Percentiles rank a stretch among this genome's conserved stretches.
Conservation (phyloP, 495 filamentous ascomycete genomes). For the Xylaria cubensis region DNA sequence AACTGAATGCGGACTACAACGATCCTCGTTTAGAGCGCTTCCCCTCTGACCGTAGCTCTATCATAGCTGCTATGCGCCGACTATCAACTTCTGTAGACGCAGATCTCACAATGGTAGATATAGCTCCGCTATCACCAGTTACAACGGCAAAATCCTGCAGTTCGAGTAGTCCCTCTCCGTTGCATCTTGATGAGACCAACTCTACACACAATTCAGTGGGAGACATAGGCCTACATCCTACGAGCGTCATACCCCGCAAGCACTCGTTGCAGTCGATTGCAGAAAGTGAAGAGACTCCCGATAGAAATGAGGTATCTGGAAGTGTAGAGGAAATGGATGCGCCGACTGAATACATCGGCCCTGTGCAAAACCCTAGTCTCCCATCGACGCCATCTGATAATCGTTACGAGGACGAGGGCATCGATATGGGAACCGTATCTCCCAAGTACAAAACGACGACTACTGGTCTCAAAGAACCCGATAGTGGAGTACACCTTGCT, state of each 20-base stretch:
- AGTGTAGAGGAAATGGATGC: background rate
- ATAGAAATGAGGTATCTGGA: background rate
- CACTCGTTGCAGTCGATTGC: conserved; percentile 33
- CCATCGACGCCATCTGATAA: background rate
- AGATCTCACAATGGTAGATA: conserved; percentile 51
- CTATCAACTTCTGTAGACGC: conserved; percentile 53
- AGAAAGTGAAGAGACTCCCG: conserved; percentile 33
- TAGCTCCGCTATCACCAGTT: conserved; percentile 44
- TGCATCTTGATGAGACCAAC: conserved; percentile 1
- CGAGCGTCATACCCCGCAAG: conserved; percentile 15
- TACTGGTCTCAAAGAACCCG: background rate
- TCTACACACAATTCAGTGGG: background rate
- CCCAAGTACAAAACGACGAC: background rate
- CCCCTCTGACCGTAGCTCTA: conserved; percentile 55
- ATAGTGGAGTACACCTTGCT: background rate
- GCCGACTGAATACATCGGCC: conserved; percentile 18
- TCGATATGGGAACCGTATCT: conserved; percentile 34
- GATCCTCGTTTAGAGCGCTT: conserved; percentile 60
- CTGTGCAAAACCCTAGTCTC: conserved; percentile 21
- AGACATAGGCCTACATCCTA: background rate
- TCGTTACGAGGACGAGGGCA: conserved; percentile 36
- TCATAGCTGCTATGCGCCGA: conserved; percentile 53
- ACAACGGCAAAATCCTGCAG: conserved; percentile 5
- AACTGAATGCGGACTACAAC: conserved; percentile 47
- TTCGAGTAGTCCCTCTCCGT: background rate